Evolutionary conservation across 2,329 filamentous ascomycete species (phyloP).

Genomic region (Tolypocladium inflatum): DNA sequence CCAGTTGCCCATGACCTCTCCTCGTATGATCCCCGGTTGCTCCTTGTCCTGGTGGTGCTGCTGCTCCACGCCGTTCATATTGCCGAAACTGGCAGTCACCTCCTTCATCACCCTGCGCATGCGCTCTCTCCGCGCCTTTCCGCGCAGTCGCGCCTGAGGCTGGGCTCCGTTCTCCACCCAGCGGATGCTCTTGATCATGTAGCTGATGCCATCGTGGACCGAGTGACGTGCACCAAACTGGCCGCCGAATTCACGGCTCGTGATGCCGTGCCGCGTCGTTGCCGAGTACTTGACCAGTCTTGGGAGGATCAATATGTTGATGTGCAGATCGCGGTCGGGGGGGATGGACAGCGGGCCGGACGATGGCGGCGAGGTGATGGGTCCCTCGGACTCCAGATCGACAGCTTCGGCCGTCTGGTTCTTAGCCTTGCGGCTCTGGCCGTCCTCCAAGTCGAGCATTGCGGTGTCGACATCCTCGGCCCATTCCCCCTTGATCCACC

Average conservation of each 20-base stretch:
- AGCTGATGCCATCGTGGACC: conserved; percentile 79
- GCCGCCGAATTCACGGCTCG: conserved; percentile 68
- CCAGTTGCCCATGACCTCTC: conserved; percentile 24
- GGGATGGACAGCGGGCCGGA: conserved; percentile 56
- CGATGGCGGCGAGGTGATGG: conserved; percentile 43
- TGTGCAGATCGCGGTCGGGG: conserved; percentile 68
- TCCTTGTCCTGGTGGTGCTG: conserved; percentile 12
- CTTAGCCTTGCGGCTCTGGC: conserved; percentile 21
- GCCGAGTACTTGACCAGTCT: conserved; percentile 66
- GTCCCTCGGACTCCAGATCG: conserved; percentile 28
- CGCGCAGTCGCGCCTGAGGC: conserved; percentile 44
- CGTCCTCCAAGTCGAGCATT: conserved; percentile 48
- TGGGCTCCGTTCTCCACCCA: conserved; percentile 74
- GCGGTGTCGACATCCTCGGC: conserved; percentile 63
- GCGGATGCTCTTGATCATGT: conserved; percentile 69
- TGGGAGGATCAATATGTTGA: conserved; percentile 78
- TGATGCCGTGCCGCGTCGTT: conserved; percentile 69
- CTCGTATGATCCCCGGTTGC: conserved; percentile 11
- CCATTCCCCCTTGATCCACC: conserved; percentile 89
- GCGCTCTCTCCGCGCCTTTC: conserved; percentile 45
- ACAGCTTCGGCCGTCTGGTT: conserved; percentile 17
- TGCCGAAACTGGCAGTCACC: conserved; percentile 28
- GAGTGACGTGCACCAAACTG: conserved; percentile 31
- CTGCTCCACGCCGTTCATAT: conserved; percentile 15
- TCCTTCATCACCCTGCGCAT: conserved; percentile 48